Evolutionary conservation across 2,329 filamentous ascomycete genomes (phyloP).

Genomic region (Fusarium begoniae): DNA sequence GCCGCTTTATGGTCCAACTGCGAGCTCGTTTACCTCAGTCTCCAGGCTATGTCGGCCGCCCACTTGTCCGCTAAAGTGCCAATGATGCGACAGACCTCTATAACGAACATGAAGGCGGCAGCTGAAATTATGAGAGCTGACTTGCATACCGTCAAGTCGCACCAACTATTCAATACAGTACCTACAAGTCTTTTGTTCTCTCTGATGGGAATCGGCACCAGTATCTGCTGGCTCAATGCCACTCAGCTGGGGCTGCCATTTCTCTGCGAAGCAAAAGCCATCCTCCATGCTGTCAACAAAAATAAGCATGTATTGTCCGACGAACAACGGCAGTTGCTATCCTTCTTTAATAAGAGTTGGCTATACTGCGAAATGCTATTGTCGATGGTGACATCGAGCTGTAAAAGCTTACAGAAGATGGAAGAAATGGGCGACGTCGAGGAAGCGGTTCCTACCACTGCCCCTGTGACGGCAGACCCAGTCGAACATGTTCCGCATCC

Average conservation of each 20-base stretch:
- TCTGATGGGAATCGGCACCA: not conserved
- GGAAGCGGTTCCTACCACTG: not conserved
- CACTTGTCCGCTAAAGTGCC: not conserved
- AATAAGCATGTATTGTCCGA: not conserved
- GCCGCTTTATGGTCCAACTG: not conserved
- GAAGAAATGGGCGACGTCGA: not conserved
- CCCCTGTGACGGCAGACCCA: not conserved
- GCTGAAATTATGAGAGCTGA: not conserved
- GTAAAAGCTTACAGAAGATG: not conserved
- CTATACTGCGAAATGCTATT: not conserved
- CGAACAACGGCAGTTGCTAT: not conserved
- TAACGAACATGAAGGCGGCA: not conserved
- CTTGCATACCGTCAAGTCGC: not conserved
- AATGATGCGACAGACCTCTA: not conserved
- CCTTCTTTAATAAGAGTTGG: not conserved
- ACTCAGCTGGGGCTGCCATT: not conserved
- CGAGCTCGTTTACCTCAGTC: not conserved
- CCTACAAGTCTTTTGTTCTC: not conserved
- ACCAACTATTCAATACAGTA: not conserved
- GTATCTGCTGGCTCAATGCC: not conserved
- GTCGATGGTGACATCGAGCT: not conserved
- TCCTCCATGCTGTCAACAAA: not conserved
- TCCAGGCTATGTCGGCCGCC: not conserved
- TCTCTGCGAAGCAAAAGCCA: not conserved
- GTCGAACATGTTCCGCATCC: not conserved